Percentiles rank a stretch among this genome's conserved stretches.
These are phyloP conservation scores for Fusarium mexicanum DNA, from an alignment of 2,329 filamentous ascomycete species.

Conservation along the genomic window DNA sequence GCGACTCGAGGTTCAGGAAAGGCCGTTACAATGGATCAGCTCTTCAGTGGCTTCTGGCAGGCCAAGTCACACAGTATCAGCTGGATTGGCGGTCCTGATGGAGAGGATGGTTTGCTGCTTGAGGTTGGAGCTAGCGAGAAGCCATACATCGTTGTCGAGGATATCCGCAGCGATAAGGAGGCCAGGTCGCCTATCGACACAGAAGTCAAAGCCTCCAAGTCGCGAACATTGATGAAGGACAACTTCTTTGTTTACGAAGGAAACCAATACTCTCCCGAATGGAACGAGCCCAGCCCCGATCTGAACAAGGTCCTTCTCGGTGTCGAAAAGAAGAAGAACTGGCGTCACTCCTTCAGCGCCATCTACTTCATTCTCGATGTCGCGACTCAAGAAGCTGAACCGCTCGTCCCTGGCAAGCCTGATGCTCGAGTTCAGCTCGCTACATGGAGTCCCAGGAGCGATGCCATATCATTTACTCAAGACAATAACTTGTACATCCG, in stretches of 20 bases:
- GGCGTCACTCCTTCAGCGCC: constrained; percentile 88
- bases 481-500: constrained; percentile 92
- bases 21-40: constrained; percentile 76
- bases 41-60: constrained; percentile 73
- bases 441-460: constrained; percentile 86
- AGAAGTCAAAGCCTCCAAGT: constrained; percentile 52
- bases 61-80: constrained; percentile 72
- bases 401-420: constrained; percentile 76
- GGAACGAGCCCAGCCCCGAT: constrained; percentile 81
- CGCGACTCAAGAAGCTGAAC: constrained; percentile 76
- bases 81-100: constrained; percentile 79
- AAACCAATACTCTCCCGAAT: constrained; percentile 63
- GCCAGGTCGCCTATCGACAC: constrained; percentile 48
- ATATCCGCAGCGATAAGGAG: constrained; percentile 68
- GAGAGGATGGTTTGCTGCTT: constrained; percentile 86
- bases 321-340: constrained; percentile 78
- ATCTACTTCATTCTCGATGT: constrained; percentile 95
- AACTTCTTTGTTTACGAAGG: constrained; percentile 69
- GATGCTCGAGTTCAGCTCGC: constrained; percentile 81
- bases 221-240: constrained; percentile 79
- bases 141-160: constrained; percentile 85
- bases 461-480: constrained; percentile 88
- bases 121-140: constrained; percentile 72
- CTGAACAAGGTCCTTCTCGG: constrained; percentile 87
- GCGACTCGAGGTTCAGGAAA: constrained; percentile 73